phyloP scores from a whole-genome alignment of 2,329 filamentous ascomycete genomes.

The Trichoderma atrobrunneum region DNA sequence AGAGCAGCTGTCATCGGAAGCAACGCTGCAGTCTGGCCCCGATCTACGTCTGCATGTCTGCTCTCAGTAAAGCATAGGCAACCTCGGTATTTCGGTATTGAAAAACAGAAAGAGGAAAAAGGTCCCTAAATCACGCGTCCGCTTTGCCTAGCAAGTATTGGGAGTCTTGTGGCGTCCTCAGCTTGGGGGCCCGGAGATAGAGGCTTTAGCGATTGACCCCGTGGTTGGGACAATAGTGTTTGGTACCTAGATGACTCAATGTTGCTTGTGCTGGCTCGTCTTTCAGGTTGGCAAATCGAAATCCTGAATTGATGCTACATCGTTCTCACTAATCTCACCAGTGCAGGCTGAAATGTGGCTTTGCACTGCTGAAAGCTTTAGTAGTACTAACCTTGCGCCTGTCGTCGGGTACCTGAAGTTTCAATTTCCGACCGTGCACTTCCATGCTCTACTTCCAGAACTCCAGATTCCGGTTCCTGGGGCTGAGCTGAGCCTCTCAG shows the following conservation, averaged over 20 bases:
- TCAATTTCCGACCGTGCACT: background rate
- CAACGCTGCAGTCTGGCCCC: background rate
- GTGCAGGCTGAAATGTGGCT: background rate
- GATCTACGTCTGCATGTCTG: background rate
- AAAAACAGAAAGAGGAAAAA: background rate
- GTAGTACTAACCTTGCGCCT: background rate
- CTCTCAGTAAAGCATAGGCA: background rate
- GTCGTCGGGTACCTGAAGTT: background rate
- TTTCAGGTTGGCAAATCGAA: background rate
- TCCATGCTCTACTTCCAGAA: background rate
- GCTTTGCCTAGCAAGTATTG: background rate
- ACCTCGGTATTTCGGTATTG: background rate
- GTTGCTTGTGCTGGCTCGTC: background rate
- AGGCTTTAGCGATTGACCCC: background rate
- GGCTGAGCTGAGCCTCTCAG: background rate
- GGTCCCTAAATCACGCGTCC: background rate
- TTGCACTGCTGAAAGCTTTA: background rate
- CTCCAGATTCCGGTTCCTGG: background rate
- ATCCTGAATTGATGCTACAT: background rate
- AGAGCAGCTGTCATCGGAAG: background rate
- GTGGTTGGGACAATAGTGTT: background rate
- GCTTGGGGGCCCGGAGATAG: background rate
- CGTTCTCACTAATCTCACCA: background rate
- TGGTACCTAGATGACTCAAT: background rate
- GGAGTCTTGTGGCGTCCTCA: background rate